Percentiles rank a stretch among this genome's conserved stretches.
Evolutionary conservation across 495 filamentous ascomycete genomes (phyloP).

Genomic region (Sordaria brevicollis): DNA sequence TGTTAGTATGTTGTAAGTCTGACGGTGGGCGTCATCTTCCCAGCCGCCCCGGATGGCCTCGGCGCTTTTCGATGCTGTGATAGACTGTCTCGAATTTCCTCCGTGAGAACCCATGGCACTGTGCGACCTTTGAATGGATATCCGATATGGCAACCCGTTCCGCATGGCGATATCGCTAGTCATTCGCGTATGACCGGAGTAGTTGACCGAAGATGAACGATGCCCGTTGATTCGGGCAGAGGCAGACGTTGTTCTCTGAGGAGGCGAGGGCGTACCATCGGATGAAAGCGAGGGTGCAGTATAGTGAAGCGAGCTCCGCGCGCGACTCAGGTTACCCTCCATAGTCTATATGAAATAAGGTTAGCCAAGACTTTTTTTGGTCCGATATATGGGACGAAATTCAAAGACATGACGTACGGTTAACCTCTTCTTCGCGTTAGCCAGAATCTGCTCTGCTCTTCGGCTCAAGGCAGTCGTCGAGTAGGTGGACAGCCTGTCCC

Average conservation of each 20-base stretch:
- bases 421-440: constrained; percentile 79
- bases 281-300: constrained; percentile 49
- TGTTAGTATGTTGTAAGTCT: constrained; percentile 6
- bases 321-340: constrained; percentile 79
- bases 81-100: constrained; percentile 33
- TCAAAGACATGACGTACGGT: constrained; percentile 48
- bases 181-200: constrained; percentile 28
- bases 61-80: constrained; percentile 26
- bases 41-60: constrained; percentile 21
- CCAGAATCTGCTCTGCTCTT: constrained; percentile 77
- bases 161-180: constrained; percentile 36
- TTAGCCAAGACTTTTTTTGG: neutral
- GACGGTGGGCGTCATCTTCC: constrained; percentile 10
- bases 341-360: constrained; percentile 52
- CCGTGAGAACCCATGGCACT: constrained; percentile 40
- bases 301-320: constrained; percentile 60
- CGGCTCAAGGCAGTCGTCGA: constrained; percentile 68
- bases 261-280: constrained; percentile 35
- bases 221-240: constrained; percentile 11
- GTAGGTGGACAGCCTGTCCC: constrained; percentile 30
- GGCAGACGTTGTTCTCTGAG: constrained; percentile 26
- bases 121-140: constrained; percentile 30
- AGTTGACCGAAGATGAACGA: constrained; percentile 6
- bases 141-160: constrained; percentile 22
- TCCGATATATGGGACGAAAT: neutral